A percentile compares a stretch with the other conserved stretches of the same genome.
Conservation (phyloP, 2,329 filamentous ascomycete species). For the Ustilaginoidea virens region DNA sequence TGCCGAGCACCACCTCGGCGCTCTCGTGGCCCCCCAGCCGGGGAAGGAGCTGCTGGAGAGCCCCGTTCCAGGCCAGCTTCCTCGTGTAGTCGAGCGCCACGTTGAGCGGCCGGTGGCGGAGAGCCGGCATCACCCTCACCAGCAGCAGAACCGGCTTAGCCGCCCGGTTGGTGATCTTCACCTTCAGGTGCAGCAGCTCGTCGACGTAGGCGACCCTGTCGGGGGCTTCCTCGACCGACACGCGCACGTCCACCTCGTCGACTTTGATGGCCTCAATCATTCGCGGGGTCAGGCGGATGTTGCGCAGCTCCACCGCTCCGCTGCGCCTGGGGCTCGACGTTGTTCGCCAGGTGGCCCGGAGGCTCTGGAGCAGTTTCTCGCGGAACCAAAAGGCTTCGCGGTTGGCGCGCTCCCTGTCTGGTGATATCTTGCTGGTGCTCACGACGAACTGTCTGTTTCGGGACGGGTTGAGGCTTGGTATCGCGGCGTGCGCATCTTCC, state of each 20-base stretch:
- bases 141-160: conserved; percentile 51
- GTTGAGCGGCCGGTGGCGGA: conserved; percentile 56
- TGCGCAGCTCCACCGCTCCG: conserved; percentile 62
- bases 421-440: conserved; percentile 61
- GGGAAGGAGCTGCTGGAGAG: conserved; percentile 60
- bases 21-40: conserved; percentile 41
- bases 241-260: conserved; percentile 55
- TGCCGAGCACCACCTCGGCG: conserved; percentile 48
- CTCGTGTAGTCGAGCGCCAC: conserved; percentile 68
- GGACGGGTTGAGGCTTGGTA: conserved; percentile 66
- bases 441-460: conserved; percentile 90
- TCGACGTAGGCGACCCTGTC: conserved; percentile 20
- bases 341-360: conserved; percentile 59
- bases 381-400: conserved; percentile 88
- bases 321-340: conserved; percentile 32
- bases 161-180: conserved; percentile 64
- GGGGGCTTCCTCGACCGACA: conserved; percentile 21
- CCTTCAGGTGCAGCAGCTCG: conserved; percentile 50
- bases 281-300: conserved; percentile 53
- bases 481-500: conserved; percentile 58
- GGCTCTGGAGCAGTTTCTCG: conserved; percentile 57
- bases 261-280: conserved; percentile 77
- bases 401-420: conserved; percentile 61
- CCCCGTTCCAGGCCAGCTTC: conserved; percentile 73
- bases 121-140: conserved; percentile 59